Evolutionary conservation across 2,329 filamentous ascomycete species (phyloP).

Genomic region (Hypoxylon sp.): DNA sequence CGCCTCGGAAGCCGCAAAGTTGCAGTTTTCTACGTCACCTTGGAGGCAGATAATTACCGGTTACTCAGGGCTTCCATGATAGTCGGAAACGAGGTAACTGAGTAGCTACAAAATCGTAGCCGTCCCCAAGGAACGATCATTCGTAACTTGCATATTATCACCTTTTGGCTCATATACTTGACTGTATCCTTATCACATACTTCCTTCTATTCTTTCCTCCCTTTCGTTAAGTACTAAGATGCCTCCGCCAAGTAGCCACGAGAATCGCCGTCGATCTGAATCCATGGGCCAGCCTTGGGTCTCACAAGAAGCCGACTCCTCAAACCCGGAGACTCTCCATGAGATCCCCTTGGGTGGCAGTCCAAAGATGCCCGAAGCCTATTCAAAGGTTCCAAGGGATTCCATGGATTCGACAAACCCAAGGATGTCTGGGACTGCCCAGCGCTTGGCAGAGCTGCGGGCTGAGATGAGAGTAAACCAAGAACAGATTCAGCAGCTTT

Average conservation of each 20-base stretch:
- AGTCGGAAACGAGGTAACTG: background rate
- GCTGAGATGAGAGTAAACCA: conserved; percentile 31
- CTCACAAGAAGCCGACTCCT: conserved; percentile 10
- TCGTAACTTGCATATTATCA: background rate
- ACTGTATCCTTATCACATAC: background rate
- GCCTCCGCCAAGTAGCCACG: conserved; percentile 13
- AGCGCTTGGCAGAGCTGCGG: conserved; percentile 25
- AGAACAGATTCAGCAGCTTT: conserved; percentile 30
- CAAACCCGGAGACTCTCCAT: conserved; percentile 28
- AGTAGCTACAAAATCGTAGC: conserved; percentile 1
- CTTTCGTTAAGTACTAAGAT: background rate
- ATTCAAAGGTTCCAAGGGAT: background rate
- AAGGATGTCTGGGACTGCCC: conserved; percentile 12
- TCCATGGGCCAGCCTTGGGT: conserved; percentile 14
- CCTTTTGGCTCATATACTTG: background rate
- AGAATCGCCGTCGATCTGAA: background rate
- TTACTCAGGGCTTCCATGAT: background rate
- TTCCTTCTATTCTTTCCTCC: too few species aligned
- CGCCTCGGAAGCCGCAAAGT: background rate
- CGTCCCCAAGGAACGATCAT: background rate
- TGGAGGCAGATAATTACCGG: background rate
- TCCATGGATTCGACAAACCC: conserved; percentile 18
- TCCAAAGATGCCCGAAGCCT: background rate
- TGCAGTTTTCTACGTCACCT: conserved; percentile 5
- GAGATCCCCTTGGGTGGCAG: conserved; percentile 21